Percentiles rank a stretch among this genome's conserved stretches.
Conservation (phyloP, 805 yeast species). For the Candida pseudofarinosa region DNA sequence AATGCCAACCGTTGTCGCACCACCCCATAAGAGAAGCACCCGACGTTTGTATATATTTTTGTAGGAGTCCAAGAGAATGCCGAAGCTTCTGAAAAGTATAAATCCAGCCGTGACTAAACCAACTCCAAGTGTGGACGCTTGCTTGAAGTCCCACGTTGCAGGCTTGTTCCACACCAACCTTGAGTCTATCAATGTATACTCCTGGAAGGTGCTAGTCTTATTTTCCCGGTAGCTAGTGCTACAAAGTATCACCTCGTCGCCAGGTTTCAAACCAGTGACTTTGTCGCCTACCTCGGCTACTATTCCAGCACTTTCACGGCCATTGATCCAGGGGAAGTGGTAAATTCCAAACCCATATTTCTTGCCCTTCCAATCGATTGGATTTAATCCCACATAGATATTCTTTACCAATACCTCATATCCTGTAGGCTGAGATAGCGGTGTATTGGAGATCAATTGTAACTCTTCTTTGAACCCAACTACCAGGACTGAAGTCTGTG, state of each 20-base stretch:
- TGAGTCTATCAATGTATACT: constrained; percentile 41
- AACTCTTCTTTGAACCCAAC: constrained; percentile 19
- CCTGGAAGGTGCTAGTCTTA: constrained; percentile 46
- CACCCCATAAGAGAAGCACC: constrained; percentile 44
- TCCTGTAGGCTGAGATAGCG: constrained; percentile 15
- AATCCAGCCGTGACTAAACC: constrained; percentile 43
- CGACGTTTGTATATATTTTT: constrained; percentile 5
- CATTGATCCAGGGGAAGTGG: constrained; percentile 49
- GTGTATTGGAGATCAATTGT: constrained; percentile 9
- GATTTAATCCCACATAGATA: constrained; percentile 40
- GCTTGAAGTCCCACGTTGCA: constrained; percentile 24
- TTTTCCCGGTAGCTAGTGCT: constrained; percentile 46
- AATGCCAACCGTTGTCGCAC: constrained; percentile 44
- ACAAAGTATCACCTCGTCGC: constrained; percentile 40
- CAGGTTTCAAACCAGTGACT: constrained; percentile 24
- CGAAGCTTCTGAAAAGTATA: constrained; percentile 18
- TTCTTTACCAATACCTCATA: constrained; percentile 23
- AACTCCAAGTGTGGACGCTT: constrained; percentile 46
- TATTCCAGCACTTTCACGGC: constrained; percentile 43
- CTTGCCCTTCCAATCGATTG: constrained; percentile 48
- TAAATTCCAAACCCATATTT: constrained; percentile 44
- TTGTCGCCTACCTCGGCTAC: constrained; percentile 31
- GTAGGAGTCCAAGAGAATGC: constrained; percentile 6
- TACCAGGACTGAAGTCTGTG: constrained; percentile 16
- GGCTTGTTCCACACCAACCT: constrained; percentile 45